A percentile compares a stretch with the other conserved stretches of the same genome.
phyloP scores from a whole-genome alignment of 371 early-diverging fungal species.

The Dinochytrium kinnereticum region DNA sequence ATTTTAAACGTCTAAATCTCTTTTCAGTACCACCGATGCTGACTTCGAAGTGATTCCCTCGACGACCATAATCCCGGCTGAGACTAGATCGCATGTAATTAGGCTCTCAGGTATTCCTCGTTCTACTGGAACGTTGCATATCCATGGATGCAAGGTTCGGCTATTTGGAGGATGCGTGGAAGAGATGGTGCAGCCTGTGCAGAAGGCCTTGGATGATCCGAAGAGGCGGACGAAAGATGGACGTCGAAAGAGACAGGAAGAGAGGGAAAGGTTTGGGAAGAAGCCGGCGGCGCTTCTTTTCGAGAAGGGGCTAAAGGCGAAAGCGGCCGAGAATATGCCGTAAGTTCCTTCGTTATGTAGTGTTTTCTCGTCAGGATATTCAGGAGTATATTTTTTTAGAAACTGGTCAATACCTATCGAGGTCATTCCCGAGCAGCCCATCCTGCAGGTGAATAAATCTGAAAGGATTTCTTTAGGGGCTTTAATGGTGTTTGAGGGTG shows the following conservation, averaged over 20 bases:
- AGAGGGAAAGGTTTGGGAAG: constrained; percentile 54
- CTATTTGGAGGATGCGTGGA: constrained; percentile 75
- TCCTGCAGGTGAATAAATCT: constrained; percentile 60
- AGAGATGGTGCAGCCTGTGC: constrained; percentile 68
- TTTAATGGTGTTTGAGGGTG: constrained; percentile 82
- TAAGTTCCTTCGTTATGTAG: no score
- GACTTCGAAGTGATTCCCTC: constrained; percentile 64
- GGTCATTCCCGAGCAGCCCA: constrained; percentile 73
- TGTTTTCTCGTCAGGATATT: not conserved
- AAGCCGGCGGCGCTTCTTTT: constrained; percentile 37
- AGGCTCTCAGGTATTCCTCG: constrained; percentile 69
- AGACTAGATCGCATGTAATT: constrained; percentile 59
- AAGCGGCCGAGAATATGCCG: not conserved
- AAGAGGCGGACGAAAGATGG: constrained; percentile 50
- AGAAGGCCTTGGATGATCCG: constrained; percentile 51
- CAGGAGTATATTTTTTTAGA: constrained; percentile 25
- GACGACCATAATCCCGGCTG: constrained; percentile 70
- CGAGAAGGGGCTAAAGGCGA: constrained; percentile 1
- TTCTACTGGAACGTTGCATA: constrained; percentile 62
- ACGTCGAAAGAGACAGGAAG: constrained; percentile 43
- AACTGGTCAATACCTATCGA: constrained; percentile 58
- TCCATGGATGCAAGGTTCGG: constrained; percentile 68
- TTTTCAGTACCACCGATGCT: constrained; percentile 63
- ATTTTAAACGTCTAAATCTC: not conserved
- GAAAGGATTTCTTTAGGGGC: constrained; percentile 69